These are phyloP conservation scores for Suillus subalutaceus DNA, from an alignment of 768 basidiomycete genomes.

Conservation along the genomic window DNA sequence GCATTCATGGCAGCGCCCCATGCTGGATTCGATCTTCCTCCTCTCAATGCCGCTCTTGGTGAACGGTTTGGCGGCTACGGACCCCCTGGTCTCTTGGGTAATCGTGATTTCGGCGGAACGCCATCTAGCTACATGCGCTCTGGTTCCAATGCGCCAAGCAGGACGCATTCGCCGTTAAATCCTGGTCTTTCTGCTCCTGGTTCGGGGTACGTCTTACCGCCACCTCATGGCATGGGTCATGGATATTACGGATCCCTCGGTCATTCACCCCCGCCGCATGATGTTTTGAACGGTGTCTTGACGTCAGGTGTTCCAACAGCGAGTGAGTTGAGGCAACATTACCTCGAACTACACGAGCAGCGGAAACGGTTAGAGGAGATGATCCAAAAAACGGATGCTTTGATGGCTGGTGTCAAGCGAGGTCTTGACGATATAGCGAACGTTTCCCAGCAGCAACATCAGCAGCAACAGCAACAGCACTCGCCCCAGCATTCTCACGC, in stretches of 20 bases:
- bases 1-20: slow-evolving; percentile 38
- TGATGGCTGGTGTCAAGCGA: slow-evolving; percentile 73
- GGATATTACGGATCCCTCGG: slow-evolving; percentile 42
- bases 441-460: slow-evolving; percentile 27
- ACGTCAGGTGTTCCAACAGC: slow-evolving; percentile 44
- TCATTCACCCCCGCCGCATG: slow-evolving; percentile 38
- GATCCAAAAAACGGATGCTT: slow-evolving; percentile 71
- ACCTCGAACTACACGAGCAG: slow-evolving; percentile 62
- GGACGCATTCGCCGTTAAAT: slow-evolving; percentile 72
- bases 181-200: slow-evolving; percentile 43
- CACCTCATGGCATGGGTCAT: slow-evolving; percentile 39
- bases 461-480: slow-evolving; percentile 21
- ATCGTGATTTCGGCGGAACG: slow-evolving; percentile 40
- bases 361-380: slow-evolving; percentile 71
- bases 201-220: slow-evolving; percentile 45
- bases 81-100: slow-evolving; percentile 33
- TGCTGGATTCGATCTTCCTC: slow-evolving; percentile 66
- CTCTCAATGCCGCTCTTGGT: slow-evolving; percentile 48
- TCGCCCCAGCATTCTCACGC: slow-evolving; percentile 27
- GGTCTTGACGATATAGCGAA: slow-evolving; percentile 76
- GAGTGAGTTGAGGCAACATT: slow-evolving; percentile 73
- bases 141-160: slow-evolving; percentile 66
- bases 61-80: slow-evolving; percentile 42
- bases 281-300: slow-evolving; percentile 31
- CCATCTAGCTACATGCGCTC: slow-evolving; percentile 64